Percentiles rank a stretch among this genome's conserved stretches.
These are phyloP conservation scores for Gaultheria prostrata DNA, from an alignment of 148 eudicot species.

Conservation along the genomic window DNA sequence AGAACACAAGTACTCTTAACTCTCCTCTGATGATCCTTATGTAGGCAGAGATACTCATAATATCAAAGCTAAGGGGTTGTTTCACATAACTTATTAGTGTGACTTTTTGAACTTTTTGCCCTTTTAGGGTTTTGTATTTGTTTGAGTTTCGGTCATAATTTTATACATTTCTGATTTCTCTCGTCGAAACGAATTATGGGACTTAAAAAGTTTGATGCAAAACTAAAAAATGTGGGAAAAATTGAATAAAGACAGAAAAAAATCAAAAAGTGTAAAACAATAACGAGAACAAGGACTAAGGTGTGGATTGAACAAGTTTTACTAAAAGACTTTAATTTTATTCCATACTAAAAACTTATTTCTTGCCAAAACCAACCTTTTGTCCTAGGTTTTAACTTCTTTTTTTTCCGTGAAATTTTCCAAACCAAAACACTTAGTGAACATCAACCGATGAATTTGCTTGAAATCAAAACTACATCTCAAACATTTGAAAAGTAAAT, in stretches of 20 bases:
- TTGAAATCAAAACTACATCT: background rate
- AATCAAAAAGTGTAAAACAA: too few relatives aligned
- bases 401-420: background rate
- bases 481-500: background rate
- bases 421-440: background rate
- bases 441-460: background rate
- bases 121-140: too few relatives aligned
- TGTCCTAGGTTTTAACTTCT: background rate
- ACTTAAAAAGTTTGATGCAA: too few relatives aligned
- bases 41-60: background rate
- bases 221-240: too few relatives aligned
- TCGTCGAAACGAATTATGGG: too few relatives aligned
- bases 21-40: background rate
- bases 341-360: background rate
- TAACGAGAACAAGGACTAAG: background rate
- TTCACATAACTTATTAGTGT: too few relatives aligned
- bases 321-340: background rate
- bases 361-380: background rate
- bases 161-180: too few relatives aligned
- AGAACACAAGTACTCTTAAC: background rate
- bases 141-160: too few relatives aligned
- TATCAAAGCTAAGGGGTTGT: background rate
- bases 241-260: too few relatives aligned
- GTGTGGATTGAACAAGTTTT: background rate
- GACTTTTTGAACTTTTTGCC: too few relatives aligned